Evolutionary conservation across 805 yeast species (phyloP).

Genomic region (Saccharomyces mikatae): DNA sequence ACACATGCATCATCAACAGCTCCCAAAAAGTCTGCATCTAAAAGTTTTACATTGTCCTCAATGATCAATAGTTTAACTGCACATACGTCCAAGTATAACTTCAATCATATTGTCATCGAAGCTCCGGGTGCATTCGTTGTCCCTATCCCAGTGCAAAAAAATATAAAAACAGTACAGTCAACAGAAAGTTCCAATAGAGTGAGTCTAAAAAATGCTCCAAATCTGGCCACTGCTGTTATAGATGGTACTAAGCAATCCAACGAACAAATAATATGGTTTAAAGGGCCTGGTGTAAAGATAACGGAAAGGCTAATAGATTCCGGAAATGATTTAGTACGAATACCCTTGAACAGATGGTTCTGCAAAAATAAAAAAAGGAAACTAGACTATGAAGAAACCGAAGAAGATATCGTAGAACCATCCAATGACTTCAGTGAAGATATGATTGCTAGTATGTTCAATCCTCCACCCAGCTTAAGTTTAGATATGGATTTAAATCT

Average conservation of each 20-base stretch:
- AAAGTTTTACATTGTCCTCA: conserved; percentile 20
- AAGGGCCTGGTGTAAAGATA: conserved; percentile 54
- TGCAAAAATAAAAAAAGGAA: conserved; percentile 18
- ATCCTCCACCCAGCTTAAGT: not conserved
- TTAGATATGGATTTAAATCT: not conserved
- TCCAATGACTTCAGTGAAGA: conserved; percentile 3
- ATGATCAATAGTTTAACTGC: conserved; percentile 22
- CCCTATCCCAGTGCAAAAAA: conserved; percentile 29
- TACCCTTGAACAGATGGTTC: conserved; percentile 22
- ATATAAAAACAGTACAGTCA: conserved; percentile 31
- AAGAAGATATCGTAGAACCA: conserved; percentile 13
- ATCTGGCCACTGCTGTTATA: not conserved
- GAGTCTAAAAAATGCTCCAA: conserved; percentile 6
- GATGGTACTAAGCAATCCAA: not conserved
- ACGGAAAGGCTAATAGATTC: conserved; percentile 34
- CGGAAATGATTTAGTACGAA: conserved; percentile 12
- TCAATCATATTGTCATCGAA: conserved; percentile 22
- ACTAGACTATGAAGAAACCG: conserved; percentile 20
- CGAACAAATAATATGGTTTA: conserved; percentile 55
- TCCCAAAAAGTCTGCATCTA: conserved; percentile 11
- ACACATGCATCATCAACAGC: conserved; percentile 7
- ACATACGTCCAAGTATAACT: conserved; percentile 19
- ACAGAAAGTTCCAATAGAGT: conserved; percentile 26
- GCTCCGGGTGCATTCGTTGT: conserved; percentile 24
- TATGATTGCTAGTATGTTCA: not conserved